These are phyloP conservation scores for Pulveroboletus sp. DNA, from an alignment of 768 basidiomycete species.

Conservation along the genomic window DNA sequence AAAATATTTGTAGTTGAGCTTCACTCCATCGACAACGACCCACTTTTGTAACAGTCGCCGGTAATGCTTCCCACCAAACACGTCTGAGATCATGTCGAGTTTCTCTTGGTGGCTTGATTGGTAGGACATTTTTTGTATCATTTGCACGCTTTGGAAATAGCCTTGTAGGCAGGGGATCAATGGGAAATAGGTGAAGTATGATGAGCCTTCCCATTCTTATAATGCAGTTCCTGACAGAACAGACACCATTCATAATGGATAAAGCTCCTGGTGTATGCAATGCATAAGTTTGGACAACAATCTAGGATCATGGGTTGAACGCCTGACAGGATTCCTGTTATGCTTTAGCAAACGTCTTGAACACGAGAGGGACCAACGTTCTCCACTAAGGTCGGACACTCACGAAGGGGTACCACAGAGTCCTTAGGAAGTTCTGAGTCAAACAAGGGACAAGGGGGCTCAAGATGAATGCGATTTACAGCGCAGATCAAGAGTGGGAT, in stretches of 20 bases:
- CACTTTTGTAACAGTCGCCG: conserved; percentile 12
- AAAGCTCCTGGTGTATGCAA: background rate
- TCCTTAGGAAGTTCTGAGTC: no score
- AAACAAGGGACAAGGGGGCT: no score
- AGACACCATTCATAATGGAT: background rate
- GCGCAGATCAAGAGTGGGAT: no score
- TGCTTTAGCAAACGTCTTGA: no score
- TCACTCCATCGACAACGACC: conserved; percentile 29
- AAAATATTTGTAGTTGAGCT: conserved; percentile 34
- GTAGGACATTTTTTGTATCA: background rate
- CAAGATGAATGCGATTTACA: no score
- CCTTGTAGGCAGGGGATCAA: background rate
- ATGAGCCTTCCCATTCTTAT: background rate
- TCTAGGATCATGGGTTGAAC: no score
- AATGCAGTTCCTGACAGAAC: background rate
- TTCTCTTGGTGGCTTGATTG: background rate
- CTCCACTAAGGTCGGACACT: no score
- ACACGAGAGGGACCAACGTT: no score
- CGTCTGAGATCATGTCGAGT: conserved; percentile 27
- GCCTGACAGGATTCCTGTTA: no score
- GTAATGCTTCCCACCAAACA: conserved; percentile 38
- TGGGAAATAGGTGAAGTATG: background rate
- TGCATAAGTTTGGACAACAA: background rate
- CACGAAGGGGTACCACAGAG: no score
- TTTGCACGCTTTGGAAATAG: background rate